Evolutionary conservation across 257 asterid genomes (phyloP), one percentile per base, ranked within the genome.

Genomic region (Salvia rosmarinus): DNA sequence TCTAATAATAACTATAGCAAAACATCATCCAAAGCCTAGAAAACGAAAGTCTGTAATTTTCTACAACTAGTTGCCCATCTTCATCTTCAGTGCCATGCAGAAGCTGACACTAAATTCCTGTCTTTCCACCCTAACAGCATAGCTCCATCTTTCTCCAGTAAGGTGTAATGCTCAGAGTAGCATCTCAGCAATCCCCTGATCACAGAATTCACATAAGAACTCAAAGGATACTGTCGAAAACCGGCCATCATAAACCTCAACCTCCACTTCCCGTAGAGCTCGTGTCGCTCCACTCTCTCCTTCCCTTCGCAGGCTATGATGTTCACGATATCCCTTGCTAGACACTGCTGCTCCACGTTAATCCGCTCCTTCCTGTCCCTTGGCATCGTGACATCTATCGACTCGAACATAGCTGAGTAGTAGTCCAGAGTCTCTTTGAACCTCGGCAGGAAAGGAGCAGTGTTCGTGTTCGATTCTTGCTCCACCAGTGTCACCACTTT

Each of bases 401-500:
- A 91, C 85, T 91, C 98, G 21, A 92, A 90, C 82, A 90, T 86
- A 0, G 98, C 98, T 0, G 83, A 83, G 71, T 92, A 92, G 85
- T 78, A 89, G 5, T 89, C 98, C 11, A 92, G 76, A 5, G 96
- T 63, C 70, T 92, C 98, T 12, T 21, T 25, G 77, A 92, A 92
- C 65, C 98, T 77, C 0, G 90, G 84, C 32, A 88, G 82, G 37
- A 92, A 90, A 0, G 95, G 95, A 5, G 97, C 90, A 0, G 98
- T 92, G 57, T 92, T 92, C 8, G 98, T 87, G 79, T 92, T 92
- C 0, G 97, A 90, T 79, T 92, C 98, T 76, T 92, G 98, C 85
- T 92, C 98, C 11, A 92, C 90, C 64, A 92, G 71, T 7, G 98
- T 92, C 35, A 88, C 92, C 43, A 92, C 97, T 58, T 83, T 87